Evolutionary conservation across 1,284 basidiomycete genomes (phyloP), one percentile per base, ranked within the genome.

Genomic region (Exsudoporus floridanus): DNA sequence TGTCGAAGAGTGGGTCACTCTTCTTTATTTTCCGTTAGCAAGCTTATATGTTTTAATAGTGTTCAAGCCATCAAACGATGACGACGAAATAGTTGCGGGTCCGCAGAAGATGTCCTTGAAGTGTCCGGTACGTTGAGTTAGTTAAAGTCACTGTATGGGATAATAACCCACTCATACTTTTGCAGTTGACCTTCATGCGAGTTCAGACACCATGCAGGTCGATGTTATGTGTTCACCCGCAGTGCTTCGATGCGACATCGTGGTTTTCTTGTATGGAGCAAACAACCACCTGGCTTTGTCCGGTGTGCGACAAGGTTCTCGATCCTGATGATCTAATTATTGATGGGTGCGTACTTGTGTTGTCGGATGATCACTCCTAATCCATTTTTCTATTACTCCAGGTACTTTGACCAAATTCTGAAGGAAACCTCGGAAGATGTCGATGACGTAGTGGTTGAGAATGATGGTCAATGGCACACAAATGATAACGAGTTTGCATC

Each of bases 201-300:
- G 88, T 99, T 53, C 77, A 73, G 27, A 89, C 83, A 0, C 96
- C 97, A 3, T 88, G 91, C 66, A 88, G 96, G 16, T 95, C 96
- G 0, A 79, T 76, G 13, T 76, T 80, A 56, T 99, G 97, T 67
- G 83, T 90, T 21, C 97, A 99, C 70, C 76, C 92, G 3, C 93
- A 97, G 65, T 99, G 97, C 71, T 99, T 99, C 69, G 97, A 99
- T 70, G 94, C 95, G 0, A 80, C 81, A 19, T 93, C 90, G 46
- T 99, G 95, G 92, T 94, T 90, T 63, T 89, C 88, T 21, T 85
- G 97, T 67, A 99, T 98, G 83, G 92, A 96, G 64, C 90, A 93
- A 72, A 96, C 95, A 6, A 97, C 97, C 0, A 94, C 94, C 30
- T 99, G 93, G 90, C 72, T 88, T 36, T 99, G 97, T 70, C 96